Evolutionary conservation across 140 eudicot genomes (phyloP), one percentile per base, ranked within the genome.

Genomic region (Bidens hawaiensis): DNA sequence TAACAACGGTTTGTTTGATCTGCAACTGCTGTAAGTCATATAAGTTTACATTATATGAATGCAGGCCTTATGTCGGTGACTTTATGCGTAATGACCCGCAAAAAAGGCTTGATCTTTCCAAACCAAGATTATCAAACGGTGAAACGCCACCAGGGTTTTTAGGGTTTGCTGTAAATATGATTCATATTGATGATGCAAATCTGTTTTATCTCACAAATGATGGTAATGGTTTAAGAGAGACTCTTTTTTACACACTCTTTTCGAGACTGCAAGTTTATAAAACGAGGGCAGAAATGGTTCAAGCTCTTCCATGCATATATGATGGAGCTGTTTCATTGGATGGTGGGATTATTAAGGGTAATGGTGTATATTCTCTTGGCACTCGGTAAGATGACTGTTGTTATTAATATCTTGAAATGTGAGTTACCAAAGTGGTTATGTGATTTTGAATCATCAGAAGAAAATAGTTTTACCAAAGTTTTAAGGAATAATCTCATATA

Each of bases 101-200:
- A 60, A 80, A 82, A 67, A 88, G 87, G 82, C 99, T 93, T 36
- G 82, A 77, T 67, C 77, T 93, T 59, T 54, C 55, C 14, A 81
- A 68, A 58, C 99, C 96, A 65, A 85, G 74, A 73, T 71, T 85
- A 61, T 80, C 83, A 2, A 77, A 57, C 75, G 99, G 95, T 23
- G 90, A 85, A 76, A 59, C 75, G 60, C 96, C 95, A 24, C 58
- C 81, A n/a, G 96, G 99, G 33, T 93, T 87, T 69, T 67, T 82
- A 24, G 99, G 95, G 59, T 93, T 69, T 81, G 96, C 99, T 50
- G 87, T 93, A 58, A 93, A 88, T 70, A 78, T 93, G 96, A 75
- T 93, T 25, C 62, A 72, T 19, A 71, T 93, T 26, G 94, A 93
- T 41, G 64, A 38, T 23, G 34, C 72, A 7, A 62, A 82, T 62